Evolutionary conservation across 2,329 filamentous ascomycete species (phyloP), one percentile per base, ranked within the genome.

Genomic region (Venturiaceae sp.): DNA sequence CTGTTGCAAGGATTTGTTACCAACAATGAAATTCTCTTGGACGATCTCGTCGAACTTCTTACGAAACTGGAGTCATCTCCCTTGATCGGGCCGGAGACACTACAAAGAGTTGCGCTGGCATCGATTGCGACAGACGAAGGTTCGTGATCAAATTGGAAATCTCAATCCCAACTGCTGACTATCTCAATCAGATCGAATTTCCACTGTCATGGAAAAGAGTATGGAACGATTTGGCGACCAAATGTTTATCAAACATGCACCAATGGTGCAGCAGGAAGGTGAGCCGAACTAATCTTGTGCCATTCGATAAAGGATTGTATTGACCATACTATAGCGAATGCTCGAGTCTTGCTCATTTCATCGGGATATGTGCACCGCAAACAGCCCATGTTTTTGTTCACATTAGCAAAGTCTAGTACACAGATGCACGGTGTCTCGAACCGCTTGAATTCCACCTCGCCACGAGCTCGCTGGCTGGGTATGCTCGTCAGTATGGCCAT

Each of bases 181-280:
- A 14, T 54, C 80, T 81, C 28, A 78, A 79, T 8, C 68, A 89
- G 21, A 76, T 79, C 11, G 70, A 78, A 39, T 75, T 79, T 52
- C 80, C 74, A 74, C 69, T 0, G 74, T 88, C 36, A 69, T 92
- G 58, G 83, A 91, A 65, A 89, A 84, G 66, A 82, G 80, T 53
- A 74, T 96, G 53, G 77, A 76, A 39, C 82, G 87, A 53, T 96
- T 97, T 69, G 89, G 90, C 1, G 92, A 96, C 65, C 83, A 87
- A 54, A 76, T 97, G 11, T 95, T 91, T 66, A 90, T 97, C 64
- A 88, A 84, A 60, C 91, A 97, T 71, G 83, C 87, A 0, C 86
- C 92, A 5, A 82, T 88, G n/a, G 68, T 94, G 39, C 88, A 92
- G 66, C 94, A 99, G 79, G 90, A 97, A 80, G 87, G 90, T 88